Percentiles rank a stretch among this genome's conserved stretches.
Conservation (phyloP, 805 yeast genomes). For the Ogataea haglerorum region DNA sequence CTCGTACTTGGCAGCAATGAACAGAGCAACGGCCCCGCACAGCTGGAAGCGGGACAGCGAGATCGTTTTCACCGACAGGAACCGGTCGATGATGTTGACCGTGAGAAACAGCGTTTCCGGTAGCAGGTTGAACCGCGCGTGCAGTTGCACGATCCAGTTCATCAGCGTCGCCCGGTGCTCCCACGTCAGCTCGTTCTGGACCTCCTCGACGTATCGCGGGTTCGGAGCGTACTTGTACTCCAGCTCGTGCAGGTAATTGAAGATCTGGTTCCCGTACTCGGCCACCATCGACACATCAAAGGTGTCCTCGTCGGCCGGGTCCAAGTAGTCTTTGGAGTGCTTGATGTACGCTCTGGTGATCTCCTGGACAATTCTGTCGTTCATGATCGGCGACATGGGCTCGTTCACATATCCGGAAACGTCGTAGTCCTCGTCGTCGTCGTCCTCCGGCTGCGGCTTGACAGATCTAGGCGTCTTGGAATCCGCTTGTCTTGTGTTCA, state of each 20-base stretch:
- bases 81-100: slow-evolving; percentile 82
- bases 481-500: slow-evolving; percentile 20
- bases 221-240: slow-evolving; percentile 72
- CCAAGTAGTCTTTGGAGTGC: slow-evolving; percentile 51
- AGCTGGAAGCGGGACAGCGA: slow-evolving; percentile 83
- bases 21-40: slow-evolving; percentile 87
- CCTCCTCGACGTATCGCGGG: slow-evolving; percentile 65
- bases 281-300: slow-evolving; percentile 87
- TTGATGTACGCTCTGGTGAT: slow-evolving; percentile 48
- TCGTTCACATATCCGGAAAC: slow-evolving; percentile 22
- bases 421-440: slow-evolving; percentile 36
- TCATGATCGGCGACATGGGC: slow-evolving; percentile 62
- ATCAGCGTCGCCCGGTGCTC: slow-evolving; percentile 79
- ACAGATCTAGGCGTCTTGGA: background rate
- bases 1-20: slow-evolving; percentile 92
- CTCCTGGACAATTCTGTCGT: slow-evolving; percentile 44
- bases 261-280: slow-evolving; percentile 86
- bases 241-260: slow-evolving; percentile 68
- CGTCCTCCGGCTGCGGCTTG: slow-evolving; percentile 14
- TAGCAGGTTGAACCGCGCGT: slow-evolving; percentile 70
- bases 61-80: slow-evolving; percentile 66
- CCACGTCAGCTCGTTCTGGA: slow-evolving; percentile 70
- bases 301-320: slow-evolving; percentile 78
- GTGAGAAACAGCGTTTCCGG: slow-evolving; percentile 85
- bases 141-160: slow-evolving; percentile 90